Conservation (phyloP, 345 rosid species). For the Noccaea bulbosa region DNA sequence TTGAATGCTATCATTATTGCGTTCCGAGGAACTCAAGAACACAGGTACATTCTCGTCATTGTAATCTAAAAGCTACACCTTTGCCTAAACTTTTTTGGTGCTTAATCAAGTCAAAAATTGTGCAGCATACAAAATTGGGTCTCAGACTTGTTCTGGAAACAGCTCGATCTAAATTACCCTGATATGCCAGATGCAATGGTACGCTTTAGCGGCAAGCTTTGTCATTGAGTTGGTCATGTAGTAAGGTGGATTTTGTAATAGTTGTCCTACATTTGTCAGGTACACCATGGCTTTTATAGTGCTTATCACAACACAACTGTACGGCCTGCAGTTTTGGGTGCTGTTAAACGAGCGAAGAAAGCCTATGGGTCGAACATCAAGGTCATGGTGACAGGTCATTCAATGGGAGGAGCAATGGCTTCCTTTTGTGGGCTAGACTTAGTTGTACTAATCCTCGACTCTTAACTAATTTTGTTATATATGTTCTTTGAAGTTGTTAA, state of each 20-base stretch:
- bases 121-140: constrained; percentile 93
- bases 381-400: constrained; percentile 88
- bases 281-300: constrained; percentile 89
- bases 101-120: constrained; percentile 14
- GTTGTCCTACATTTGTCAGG: constrained; percentile 49
- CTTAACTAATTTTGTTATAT: neutral
- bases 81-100: constrained; percentile 21
- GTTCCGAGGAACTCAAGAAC: constrained; percentile 46
- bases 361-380: constrained; percentile 63
- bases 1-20: constrained; percentile 45
- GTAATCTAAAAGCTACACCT: constrained; percentile 5
- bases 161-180: constrained; percentile 91
- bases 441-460: constrained; percentile 48
- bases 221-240: constrained; percentile 2
- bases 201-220: constrained; percentile 29
- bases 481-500: constrained; percentile 14
- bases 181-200: constrained; percentile 97
- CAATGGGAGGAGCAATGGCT: constrained; percentile 99
- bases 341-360: constrained; percentile 60
- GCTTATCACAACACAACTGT: constrained; percentile 94
- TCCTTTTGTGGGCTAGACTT: constrained; percentile 89
- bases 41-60: constrained; percentile 24
- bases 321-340: constrained; percentile 74
- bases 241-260: constrained; percentile 2
- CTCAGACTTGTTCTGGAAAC: constrained; percentile 89